Evolutionary conservation across 2,329 filamentous ascomycete genomes (phyloP).

Genomic region (Lasiodiplodia sp.): DNA sequence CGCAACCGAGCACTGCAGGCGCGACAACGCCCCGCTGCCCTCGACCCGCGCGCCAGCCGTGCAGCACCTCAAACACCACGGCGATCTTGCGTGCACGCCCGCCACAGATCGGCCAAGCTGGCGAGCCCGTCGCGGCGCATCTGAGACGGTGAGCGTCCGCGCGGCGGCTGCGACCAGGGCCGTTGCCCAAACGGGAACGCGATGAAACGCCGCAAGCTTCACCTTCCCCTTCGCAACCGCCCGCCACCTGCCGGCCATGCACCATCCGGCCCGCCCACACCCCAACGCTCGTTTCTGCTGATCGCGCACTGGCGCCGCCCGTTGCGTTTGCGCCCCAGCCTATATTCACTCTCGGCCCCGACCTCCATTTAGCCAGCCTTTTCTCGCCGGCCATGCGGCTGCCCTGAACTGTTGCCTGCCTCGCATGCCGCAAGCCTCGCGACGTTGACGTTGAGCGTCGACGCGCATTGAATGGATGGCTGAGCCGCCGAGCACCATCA

Average conservation of each 20-base stretch:
- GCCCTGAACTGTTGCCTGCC: constrained; percentile 9
- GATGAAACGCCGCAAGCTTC: constrained; percentile 27
- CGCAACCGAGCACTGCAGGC: not conserved
- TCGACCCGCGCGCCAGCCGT: constrained; percentile 6
- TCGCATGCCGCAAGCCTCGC: constrained; percentile 41
- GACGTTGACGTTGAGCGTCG: constrained; percentile 27
- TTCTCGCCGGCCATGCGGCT: constrained; percentile 17
- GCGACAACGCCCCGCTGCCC: not conserved
- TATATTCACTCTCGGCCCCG: constrained; percentile 24
- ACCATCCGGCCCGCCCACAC: not conserved
- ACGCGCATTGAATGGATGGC: constrained; percentile 45
- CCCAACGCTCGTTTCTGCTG: constrained; percentile 23
- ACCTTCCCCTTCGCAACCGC: constrained; percentile 23
- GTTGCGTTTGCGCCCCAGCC: constrained; percentile 11
- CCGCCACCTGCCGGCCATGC: constrained; percentile 16
- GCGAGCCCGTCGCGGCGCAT: constrained; percentile 16
- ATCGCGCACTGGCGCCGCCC: constrained; percentile 5
- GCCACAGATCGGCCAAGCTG: not conserved
- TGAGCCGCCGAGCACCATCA: constrained; percentile 45
- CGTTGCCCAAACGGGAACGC: constrained; percentile 15
- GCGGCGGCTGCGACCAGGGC: constrained; percentile 20
- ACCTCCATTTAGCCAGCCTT: constrained; percentile 5
- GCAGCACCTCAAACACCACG: constrained; percentile 12
- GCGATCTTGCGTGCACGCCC: constrained; percentile 1
- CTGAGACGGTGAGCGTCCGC: constrained; percentile 25